Percentiles rank a stretch among this genome's conserved stretches.
These are phyloP conservation scores for Sergeia podlipaevii DNA, from an alignment of 208 protist genomes.

Conservation along the genomic window DNA sequence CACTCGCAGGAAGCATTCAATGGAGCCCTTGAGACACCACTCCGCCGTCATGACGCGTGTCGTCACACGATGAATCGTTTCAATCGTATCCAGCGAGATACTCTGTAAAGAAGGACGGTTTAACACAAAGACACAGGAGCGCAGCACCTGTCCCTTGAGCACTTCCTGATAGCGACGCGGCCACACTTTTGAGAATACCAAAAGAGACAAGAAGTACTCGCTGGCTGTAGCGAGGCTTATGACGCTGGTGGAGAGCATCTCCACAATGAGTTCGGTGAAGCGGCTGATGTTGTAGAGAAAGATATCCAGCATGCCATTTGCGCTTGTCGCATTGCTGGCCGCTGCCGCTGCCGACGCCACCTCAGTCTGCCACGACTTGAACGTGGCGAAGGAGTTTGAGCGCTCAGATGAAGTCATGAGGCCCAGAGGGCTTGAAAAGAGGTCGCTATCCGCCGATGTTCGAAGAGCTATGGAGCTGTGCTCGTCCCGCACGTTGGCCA, in stretches of 20 bases:
- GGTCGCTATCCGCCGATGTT: too few relatives aligned
- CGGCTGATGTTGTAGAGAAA: constrained; percentile 78
- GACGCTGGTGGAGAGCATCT: constrained; percentile 81
- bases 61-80: constrained; percentile 51
- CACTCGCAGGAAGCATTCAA: constrained; percentile 65
- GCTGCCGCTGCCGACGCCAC: too few relatives aligned
- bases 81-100: constrained; percentile 41
- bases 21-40: constrained; percentile 67
- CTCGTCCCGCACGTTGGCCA: too few relatives aligned
- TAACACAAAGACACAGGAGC: constrained; percentile 64
- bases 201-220: constrained; percentile 55
- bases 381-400: too few relatives aligned
- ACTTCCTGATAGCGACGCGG: constrained; percentile 45
- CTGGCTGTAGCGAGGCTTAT: constrained; percentile 54
- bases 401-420: too few relatives aligned
- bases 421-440: too few relatives aligned
- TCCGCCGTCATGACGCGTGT: constrained; percentile 38
- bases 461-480: too few relatives aligned
- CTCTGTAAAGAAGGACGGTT: constrained; percentile 59
- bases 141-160: constrained; percentile 69
- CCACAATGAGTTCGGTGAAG: constrained; percentile 74
- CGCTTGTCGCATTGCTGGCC: too few relatives aligned
- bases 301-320: constrained; percentile 25
- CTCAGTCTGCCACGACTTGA: too few relatives aligned
- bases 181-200: constrained; percentile 54